These are phyloP conservation scores for Ceriops tagal DNA, from an alignment of 345 rosid genomes.

Conservation along the genomic window DNA sequence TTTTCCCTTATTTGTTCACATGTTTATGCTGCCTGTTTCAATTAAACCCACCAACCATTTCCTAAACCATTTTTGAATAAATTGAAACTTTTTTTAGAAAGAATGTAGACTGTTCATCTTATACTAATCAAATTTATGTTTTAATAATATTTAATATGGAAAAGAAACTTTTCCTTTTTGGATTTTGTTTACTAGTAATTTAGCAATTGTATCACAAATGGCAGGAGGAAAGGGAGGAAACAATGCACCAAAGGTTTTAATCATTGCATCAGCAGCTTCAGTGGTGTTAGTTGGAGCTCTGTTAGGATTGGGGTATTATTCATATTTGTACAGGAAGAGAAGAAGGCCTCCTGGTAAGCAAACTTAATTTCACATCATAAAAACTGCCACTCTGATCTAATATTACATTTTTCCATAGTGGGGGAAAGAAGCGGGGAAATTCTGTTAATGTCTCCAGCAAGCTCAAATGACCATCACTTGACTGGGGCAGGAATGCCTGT, in stretches of 20 bases:
- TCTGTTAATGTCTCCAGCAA: conserved; percentile 13
- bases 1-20: too few species aligned
- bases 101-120: too few species aligned
- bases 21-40: too few species aligned
- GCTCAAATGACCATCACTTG: conserved; percentile 8
- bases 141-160: not conserved
- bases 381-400: not conserved
- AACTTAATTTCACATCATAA: not conserved
- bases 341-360: conserved; percentile 18
- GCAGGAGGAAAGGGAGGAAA: conserved; percentile 22
- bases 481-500: conserved; percentile 6
- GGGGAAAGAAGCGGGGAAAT: conserved; percentile 28
- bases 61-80: too few species aligned
- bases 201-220: not conserved
- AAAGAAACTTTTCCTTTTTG: not conserved
- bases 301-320: conserved; percentile 28
- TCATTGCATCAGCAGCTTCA: conserved; percentile 14
- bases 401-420: not conserved
- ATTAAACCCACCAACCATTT: too few species aligned
- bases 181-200: not conserved
- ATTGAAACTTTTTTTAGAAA: too few species aligned
- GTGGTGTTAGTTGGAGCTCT: conserved; percentile 18
- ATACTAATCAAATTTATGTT: too few species aligned
- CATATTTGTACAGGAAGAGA: conserved; percentile 24
- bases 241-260: conserved; percentile 18